These are phyloP conservation scores for Naegleria lovaniensis DNA, from an alignment of 208 protist genomes.

Conservation along the genomic window DNA sequence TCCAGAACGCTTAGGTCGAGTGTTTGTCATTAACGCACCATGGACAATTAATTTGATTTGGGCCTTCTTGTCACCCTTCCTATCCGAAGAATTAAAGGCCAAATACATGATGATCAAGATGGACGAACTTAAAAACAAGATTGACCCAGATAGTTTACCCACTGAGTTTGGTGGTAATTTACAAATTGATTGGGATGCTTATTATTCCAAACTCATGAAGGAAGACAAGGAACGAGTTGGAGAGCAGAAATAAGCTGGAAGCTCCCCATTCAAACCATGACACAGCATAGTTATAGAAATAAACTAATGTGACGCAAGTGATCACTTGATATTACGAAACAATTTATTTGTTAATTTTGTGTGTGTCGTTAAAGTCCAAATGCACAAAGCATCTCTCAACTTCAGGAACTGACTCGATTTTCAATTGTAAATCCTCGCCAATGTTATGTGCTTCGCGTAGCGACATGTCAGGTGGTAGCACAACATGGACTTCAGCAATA, in stretches of 20 bases:
- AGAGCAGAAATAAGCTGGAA: background rate
- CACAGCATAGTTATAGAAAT: too few species aligned
- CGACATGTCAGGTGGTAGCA: constrained; percentile 46
- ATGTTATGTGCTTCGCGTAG: constrained; percentile 54
- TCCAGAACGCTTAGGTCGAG: background rate
- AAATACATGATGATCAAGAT: background rate
- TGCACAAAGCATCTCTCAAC: constrained; percentile 29
- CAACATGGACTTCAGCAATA: constrained; percentile 54
- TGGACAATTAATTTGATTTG: constrained; percentile 22
- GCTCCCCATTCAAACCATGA: too few species aligned
- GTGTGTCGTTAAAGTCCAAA: constrained; percentile 9
- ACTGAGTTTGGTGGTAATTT: background rate
- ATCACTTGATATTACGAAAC: too few species aligned
- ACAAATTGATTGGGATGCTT: background rate
- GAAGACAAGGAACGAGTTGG: background rate
- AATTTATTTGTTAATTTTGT: background rate
- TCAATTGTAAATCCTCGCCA: constrained; percentile 44
- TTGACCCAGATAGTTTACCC: background rate
- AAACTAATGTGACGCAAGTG: too few species aligned
- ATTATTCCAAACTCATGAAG: background rate
- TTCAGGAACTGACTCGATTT: constrained; percentile 18
- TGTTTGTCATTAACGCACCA: background rate
- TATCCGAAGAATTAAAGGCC: background rate
- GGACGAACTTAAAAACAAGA: background rate
- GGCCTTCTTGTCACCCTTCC: background rate